phyloP scores from a whole-genome alignment of 2,329 filamentous ascomycete species.

The Elsinoe arachidis region DNA sequence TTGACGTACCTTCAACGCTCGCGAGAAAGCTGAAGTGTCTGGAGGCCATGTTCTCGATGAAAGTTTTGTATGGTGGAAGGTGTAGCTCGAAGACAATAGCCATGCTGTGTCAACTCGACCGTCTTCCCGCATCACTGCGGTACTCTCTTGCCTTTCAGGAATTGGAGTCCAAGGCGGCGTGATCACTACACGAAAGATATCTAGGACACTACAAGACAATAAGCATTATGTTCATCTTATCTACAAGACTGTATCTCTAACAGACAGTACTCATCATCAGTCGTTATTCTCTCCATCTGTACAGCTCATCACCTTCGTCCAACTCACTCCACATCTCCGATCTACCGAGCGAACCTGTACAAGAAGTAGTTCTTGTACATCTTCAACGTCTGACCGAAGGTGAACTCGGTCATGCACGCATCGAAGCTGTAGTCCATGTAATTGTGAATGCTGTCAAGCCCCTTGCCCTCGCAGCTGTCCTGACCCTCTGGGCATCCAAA shows the following conservation, averaged over 20 bases:
- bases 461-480: slow-evolving; percentile 43
- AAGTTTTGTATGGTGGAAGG: too few species aligned
- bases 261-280: slow-evolving; percentile 1
- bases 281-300: neutral
- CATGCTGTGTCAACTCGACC: too few species aligned
- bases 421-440: slow-evolving; percentile 54
- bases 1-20: too few species aligned
- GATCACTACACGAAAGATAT: too few species aligned
- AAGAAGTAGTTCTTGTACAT: slow-evolving; percentile 46
- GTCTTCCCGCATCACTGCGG: too few species aligned
- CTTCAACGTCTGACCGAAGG: slow-evolving; percentile 39
- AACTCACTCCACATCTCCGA: too few species aligned
- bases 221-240: slow-evolving; percentile 4
- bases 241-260: neutral
- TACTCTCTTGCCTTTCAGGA: too few species aligned
- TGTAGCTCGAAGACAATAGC: too few species aligned
- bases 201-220: neutral
- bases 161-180: too few species aligned
- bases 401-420: slow-evolving; percentile 47
- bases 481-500: slow-evolving; percentile 46
- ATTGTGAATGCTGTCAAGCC: slow-evolving; percentile 47
- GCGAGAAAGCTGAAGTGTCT: too few species aligned
- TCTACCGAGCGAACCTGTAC: slow-evolving; percentile 27
- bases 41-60: too few species aligned
- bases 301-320: neutral